Base-by-base conservation (phyloP, 2,329 filamentous ascomycete species). In the Colletotrichum brevisporum region DNA sequence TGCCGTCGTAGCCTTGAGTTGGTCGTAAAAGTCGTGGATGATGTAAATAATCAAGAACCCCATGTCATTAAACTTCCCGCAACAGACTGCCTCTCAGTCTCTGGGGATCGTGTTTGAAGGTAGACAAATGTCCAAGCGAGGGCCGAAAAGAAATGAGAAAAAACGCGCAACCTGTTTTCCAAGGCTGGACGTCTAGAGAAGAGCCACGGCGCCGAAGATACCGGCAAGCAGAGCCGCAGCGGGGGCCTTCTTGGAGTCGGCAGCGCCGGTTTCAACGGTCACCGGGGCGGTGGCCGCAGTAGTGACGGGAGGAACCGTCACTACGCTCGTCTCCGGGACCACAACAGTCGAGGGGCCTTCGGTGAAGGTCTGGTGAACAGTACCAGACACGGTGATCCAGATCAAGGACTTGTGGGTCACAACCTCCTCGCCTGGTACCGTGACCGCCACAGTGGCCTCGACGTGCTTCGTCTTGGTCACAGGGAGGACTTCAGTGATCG, bases 381-480 rank as follows among this genome's bases (percentile, higher is more conserved):
- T 79, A 64, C 74, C 73, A 63, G 71, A 73, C 16, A 71, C 69
- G 51, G 78, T 79, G 41, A 72, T 58, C 62, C 76, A 72, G 26
- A 77, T 77, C 45, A 77, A 71, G 45, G 77, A 78, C 71, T 78
- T 75, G 36, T 75, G 63, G 10, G 80, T 82, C 27, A 81, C 75
- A 13, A 80, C 81, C 52, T 76, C 67, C 57, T 73, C 76, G 5
- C 69, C 67, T 9, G 73, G 76, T 5, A 76, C 76, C 0, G 63
- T 70, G n/a, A 82, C 77, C n/a, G 78, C 79, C 51, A 83, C 71
- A 13, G 83, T 85, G 6, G 79, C 78, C 12, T 80, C 78, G 41
- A 83, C 74, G 61, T 81, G 74, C 62, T 74, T 74, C 26, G 81
- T 83, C 66, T 76, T 61, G 18, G 83, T 86, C 26, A 82, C 77